Conservation (phyloP, 2,329 filamentous ascomycete genomes). For the Penicillium glabrum region DNA sequence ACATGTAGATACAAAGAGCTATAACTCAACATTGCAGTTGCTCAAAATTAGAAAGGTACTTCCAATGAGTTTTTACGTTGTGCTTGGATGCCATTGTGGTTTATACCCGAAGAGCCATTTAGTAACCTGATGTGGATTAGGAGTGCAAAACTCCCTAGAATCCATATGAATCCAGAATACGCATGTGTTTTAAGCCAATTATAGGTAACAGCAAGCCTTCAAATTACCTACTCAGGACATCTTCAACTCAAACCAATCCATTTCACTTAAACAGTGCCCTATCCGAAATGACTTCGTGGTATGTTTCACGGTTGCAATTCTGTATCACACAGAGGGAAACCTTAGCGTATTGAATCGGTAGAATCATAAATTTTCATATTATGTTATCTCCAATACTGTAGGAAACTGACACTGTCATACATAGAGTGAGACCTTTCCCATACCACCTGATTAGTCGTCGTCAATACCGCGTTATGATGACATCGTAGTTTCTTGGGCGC, state of each 20-base stretch:
- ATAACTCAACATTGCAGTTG: no score
- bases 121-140: background rate
- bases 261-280: background rate
- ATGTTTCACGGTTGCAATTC: background rate
- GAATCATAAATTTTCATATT: background rate
- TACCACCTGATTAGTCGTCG: background rate
- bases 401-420: background rate
- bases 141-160: background rate
- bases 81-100: background rate
- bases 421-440: background rate
- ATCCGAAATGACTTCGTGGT: background rate
- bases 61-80: background rate
- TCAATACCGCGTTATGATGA: conserved; percentile 21
- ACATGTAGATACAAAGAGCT: background rate
- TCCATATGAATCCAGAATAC: background rate
- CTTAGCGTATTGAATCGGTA: background rate
- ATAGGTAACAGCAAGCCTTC: background rate
- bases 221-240: background rate
- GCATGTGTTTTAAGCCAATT: no score
- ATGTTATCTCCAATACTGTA: background rate
- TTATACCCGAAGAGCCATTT: background rate
- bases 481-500: conserved; percentile 6
- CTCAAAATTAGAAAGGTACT: background rate
- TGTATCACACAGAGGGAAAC: background rate
- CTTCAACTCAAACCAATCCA: background rate